Base-by-base conservation (phyloP, 148 eudicot species). In the Vaccinium myrtillus region DNA sequence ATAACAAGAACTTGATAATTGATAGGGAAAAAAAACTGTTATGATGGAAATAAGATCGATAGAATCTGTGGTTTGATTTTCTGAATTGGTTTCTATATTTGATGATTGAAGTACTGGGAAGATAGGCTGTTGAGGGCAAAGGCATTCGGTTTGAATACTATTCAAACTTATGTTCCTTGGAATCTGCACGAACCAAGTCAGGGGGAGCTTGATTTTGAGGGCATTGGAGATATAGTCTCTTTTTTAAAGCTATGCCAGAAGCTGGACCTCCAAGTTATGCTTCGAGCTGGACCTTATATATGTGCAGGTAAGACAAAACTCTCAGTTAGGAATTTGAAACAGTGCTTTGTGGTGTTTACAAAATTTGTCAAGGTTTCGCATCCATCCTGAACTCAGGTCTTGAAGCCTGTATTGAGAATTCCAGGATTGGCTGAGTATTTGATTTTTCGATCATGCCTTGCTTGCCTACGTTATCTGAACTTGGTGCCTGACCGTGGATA, bases 161-260 rank as follows among this genome's bases (percentile, higher is more conserved):
- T 96, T 87, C 99, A 96, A 86, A 94, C 97, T 67, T 96, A 96
- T 84, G 95, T 96, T 80, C 99, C 99, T 6, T 96, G 99, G 99
- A 96, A 96, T 90, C 76, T 96, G 86, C 99, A 96, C 83, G 99
- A 96, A 90, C 98, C 98, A 39, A 90, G 78, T 71, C 91, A 84
- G 81, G 97, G 95, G 14, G 87, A 95, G 74, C 79, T 93, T 85
- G 89, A 87, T 71, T 96, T 96, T 71, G 86, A 92, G 86, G 99
- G 97, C 78, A 90, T 96, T 88, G 94, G 98, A 73, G 95, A 93
- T 90, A 87, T 94, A 80, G 85, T 88, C 78, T 88, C 97, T n/a
- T 96, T 89, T 84, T 85, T 96, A 46, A 87, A 87, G 82, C 94
- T 94, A 54, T 96, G 99, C 87, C 95, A 93, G 82, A 93, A 90